Evolutionary conservation across 2,329 filamentous ascomycete species (phyloP), one percentile per base, ranked within the genome.

Genomic region (Pseudogymnoascus sp.): DNA sequence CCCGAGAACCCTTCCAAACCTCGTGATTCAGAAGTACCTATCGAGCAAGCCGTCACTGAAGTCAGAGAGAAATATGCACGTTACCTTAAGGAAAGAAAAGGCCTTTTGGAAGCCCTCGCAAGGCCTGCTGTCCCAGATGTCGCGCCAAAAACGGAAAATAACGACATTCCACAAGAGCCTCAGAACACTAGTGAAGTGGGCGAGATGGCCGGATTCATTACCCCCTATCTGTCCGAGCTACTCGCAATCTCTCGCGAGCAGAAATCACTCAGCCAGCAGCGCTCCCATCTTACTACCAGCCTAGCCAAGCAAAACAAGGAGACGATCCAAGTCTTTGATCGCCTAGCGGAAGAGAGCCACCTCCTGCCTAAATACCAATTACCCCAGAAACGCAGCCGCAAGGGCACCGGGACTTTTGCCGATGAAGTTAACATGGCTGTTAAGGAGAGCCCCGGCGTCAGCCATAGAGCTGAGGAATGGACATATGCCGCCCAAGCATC

Each of bases 311-410:
- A 85, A 66, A 75, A 78, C 22, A 81, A 81, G 64, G 80, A 84
- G 10, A 77, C 78, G 12, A 75, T 76, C 61, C 79, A 83, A 70
- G 71, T 75, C 1, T 74, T 88, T 6, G 78, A 80, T 59, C 82
- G 80, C 63, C 75, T 88, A 2, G 78, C 81, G 10, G 82, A 88
- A 59, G 85, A 88, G 70, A 88, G 85, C 68, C 84, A 86, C 66
- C 75, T 89, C 14, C 77, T 89, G 11, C 81, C 80, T 1, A 74
- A 77, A 7, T 78, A 85, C 66, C 79, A 82, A 0, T 73, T 78
- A 67, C 76, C 78, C 2, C 72, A 70, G 19, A 70, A 71, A 2
- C 63, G 64, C 6, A 24, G 59, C 19, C 64, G 59, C 10, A 64
- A 68, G 41, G 60, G 65, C 6, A 70, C 65, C 16, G 65, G 66